Conservation (phyloP, 2,329 filamentous ascomycete species). For the Tolypocladium capitatum region DNA sequence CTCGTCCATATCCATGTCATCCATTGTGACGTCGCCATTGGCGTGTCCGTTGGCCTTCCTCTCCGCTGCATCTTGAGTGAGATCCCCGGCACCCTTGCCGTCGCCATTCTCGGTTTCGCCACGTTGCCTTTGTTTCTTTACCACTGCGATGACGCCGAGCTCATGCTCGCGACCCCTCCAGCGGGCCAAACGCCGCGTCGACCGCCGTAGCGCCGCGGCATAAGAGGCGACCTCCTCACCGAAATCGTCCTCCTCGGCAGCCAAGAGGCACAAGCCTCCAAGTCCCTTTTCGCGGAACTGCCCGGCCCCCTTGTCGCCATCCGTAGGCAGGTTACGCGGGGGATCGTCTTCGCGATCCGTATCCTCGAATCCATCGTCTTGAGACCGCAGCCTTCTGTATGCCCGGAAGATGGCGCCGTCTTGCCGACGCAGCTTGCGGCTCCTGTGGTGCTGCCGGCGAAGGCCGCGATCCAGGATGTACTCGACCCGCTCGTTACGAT, state of each 20-base stretch:
- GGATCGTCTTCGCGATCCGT: constrained; percentile 44
- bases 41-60: constrained; percentile 17
- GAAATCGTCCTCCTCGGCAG: constrained; percentile 55
- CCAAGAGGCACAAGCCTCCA: constrained; percentile 50
- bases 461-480: constrained; percentile 68
- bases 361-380: constrained; percentile 44
- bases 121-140: constrained; percentile 27
- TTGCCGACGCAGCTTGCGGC: constrained; percentile 45
- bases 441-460: constrained; percentile 49
- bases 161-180: constrained; percentile 43
- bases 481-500: constrained; percentile 67
- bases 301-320: constrained; percentile 16
- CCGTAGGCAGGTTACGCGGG: constrained; percentile 16
- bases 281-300: constrained; percentile 43
- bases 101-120: constrained; percentile 14
- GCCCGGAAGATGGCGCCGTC: constrained; percentile 57
- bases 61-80: constrained; percentile 5
- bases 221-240: constrained; percentile 61
- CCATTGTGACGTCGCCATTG: constrained; percentile 34
- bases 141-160: constrained; percentile 31
- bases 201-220: constrained; percentile 50
- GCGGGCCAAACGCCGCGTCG: constrained; percentile 50
- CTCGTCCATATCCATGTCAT: constrained; percentile 40
- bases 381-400: constrained; percentile 46
- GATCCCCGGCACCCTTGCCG: constrained; percentile 15